A percentile compares a stretch with the other conserved stretches of the same genome.
Evolutionary conservation across 768 basidiomycete genomes (phyloP).

Genomic region (Mycena albidolilacea): DNA sequence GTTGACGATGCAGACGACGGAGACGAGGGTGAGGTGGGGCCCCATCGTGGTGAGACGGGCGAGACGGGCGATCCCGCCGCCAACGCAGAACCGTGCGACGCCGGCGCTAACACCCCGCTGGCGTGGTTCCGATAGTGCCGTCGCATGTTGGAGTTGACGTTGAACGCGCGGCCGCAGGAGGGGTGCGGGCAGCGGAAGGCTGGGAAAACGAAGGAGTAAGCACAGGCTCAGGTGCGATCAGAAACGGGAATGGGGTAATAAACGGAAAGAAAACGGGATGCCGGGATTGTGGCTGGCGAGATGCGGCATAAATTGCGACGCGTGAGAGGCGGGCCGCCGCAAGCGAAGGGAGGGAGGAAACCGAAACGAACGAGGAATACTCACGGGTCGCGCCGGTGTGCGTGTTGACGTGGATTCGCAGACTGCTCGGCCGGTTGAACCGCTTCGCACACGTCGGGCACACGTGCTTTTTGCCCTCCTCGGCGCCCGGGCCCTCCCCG

Average conservation of each 20-base stretch:
- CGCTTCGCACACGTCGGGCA: slow-evolving; percentile 71
- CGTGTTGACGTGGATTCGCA: slow-evolving; percentile 76
- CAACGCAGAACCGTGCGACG: not conserved
- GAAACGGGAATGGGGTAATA: too few species aligned
- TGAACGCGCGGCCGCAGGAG: slow-evolving; percentile 82
- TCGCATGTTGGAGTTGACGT: slow-evolving; percentile 90
- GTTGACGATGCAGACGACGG: not conserved
- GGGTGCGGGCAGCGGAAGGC: slow-evolving; percentile 84
- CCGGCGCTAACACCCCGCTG: not conserved
- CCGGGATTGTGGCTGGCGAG: too few species aligned
- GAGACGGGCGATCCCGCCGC: not conserved
- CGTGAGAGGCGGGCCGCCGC: too few species aligned
- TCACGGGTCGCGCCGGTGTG: slow-evolving; percentile 79
- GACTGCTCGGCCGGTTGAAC: slow-evolving; percentile 79
- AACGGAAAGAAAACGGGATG: too few species aligned
- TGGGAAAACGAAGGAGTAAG: not conserved
- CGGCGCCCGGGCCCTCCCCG: not conserved
- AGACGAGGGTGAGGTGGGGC: not conserved
- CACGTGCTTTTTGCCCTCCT: slow-evolving; percentile 59
- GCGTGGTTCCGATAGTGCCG: slow-evolving; percentile 80
- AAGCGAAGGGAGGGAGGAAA: not conserved
- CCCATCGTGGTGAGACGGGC: too few species aligned
- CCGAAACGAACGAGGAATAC: slow-evolving; percentile 38
- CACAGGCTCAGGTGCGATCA: too few species aligned
- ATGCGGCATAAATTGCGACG: too few species aligned